A percentile compares a stretch with the other conserved stretches of the same genome.
Evolutionary conservation across 2,329 filamentous ascomycete genomes (phyloP).

Genomic region (Exophiala xenobiotica): DNA sequence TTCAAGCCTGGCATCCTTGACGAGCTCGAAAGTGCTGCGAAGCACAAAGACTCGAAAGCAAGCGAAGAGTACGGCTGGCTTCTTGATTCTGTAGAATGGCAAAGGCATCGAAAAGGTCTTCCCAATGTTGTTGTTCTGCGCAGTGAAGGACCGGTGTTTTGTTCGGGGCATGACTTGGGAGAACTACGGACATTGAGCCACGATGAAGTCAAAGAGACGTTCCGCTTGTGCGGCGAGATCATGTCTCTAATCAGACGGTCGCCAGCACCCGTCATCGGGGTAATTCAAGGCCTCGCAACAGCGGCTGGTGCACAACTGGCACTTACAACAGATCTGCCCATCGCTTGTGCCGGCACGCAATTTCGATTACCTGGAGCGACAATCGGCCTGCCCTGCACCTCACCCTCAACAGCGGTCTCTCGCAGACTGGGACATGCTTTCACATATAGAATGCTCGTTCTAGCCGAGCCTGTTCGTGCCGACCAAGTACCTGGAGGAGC

Average conservation of each 20-base stretch:
- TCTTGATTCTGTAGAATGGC: slow-evolving; percentile 25
- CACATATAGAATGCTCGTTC: slow-evolving; percentile 29
- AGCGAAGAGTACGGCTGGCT: slow-evolving; percentile 27
- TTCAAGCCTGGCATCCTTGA: slow-evolving; percentile 26
- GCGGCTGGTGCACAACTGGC: slow-evolving; percentile 29
- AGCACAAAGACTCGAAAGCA: slow-evolving; percentile 11
- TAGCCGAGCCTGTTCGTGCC: slow-evolving; percentile 27
- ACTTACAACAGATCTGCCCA: slow-evolving; percentile 28
- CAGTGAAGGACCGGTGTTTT: slow-evolving; percentile 29
- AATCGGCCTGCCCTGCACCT: slow-evolving; percentile 29
- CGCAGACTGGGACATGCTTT: slow-evolving; percentile 27
- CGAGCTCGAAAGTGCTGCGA: slow-evolving; percentile 24
- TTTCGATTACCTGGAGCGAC: slow-evolving; percentile 29
- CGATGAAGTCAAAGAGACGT: slow-evolving; percentile 30
- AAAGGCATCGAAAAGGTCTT: slow-evolving; percentile 24
- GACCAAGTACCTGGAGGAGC: slow-evolving; percentile 26
- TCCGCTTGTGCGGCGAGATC: slow-evolving; percentile 30
- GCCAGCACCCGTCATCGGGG: slow-evolving; percentile 28
- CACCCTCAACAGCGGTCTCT: slow-evolving; percentile 26
- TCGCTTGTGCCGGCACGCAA: slow-evolving; percentile 24
- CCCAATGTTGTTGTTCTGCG: slow-evolving; percentile 29
- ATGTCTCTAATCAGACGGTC: slow-evolving; percentile 30
- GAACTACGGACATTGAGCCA: slow-evolving; percentile 26
- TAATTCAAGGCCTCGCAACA: slow-evolving; percentile 30
- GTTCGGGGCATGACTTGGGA: slow-evolving; percentile 29